phyloP scores from a whole-genome alignment of 495 filamentous ascomycete genomes.

The Trichoderma virens region DNA sequence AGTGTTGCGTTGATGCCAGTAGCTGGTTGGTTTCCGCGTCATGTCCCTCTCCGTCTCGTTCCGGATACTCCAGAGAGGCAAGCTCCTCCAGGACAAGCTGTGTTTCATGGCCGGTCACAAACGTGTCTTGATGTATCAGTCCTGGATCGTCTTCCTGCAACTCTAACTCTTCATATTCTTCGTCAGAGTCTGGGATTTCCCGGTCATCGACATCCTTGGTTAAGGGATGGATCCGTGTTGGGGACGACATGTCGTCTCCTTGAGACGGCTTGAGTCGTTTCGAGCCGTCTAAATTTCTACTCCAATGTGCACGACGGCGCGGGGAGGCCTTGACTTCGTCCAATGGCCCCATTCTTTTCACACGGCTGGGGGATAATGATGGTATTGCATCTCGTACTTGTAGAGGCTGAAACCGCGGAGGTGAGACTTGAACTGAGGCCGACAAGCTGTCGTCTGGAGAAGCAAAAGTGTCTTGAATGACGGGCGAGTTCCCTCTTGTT shows the following conservation, averaged over 20 bases:
- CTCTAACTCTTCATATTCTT: background rate
- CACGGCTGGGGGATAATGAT: background rate
- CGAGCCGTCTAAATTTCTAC: background rate
- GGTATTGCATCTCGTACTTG: background rate
- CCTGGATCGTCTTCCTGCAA: background rate
- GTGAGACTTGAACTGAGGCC: background rate
- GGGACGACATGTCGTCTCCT: background rate
- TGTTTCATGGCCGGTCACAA: background rate
- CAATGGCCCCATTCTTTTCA: background rate
- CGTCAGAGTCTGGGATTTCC: conserved; percentile 10
- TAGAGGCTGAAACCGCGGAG: background rate
- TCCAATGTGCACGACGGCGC: background rate
- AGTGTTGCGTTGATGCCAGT: background rate
- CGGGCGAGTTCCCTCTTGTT: background rate
- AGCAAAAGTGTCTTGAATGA: background rate
- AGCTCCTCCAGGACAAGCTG: background rate
- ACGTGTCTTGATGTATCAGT: background rate
- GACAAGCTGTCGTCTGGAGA: background rate
- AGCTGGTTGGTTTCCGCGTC: background rate
- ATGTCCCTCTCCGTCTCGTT: background rate
- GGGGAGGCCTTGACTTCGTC: background rate
- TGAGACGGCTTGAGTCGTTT: background rate
- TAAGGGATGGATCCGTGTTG: background rate
- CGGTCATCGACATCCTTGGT: background rate
- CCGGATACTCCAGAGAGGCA: background rate